Evolutionary conservation across 768 basidiomycete genomes (phyloP), one percentile per base, ranked within the genome.

Genomic region (Paxillus ammoniavirescens): DNA sequence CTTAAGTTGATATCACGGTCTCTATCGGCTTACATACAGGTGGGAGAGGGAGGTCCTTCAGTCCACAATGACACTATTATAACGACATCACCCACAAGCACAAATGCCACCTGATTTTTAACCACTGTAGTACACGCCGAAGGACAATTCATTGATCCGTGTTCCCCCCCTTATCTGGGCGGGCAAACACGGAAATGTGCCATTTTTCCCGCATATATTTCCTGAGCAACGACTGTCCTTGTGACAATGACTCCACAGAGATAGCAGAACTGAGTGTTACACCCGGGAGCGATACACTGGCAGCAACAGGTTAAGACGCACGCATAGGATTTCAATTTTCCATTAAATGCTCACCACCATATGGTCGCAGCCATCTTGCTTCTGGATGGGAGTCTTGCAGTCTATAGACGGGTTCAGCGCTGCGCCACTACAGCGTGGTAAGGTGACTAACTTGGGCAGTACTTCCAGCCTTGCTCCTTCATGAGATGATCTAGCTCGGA

Each of bases 251-350:
- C 21, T 12, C 80, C 81, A 54, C 82, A 82, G 8, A 60, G 44
- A 53, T 82, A 82, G 50, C 81, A 82, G 55, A 82, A 82, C 48
- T 82, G 81, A 53, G 77, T 77, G 56, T 83, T 82, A 53, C 83
- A 84, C 5, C 76, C 80, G 1, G 81, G 81, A 0, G 80, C 66
- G n/a, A 76, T 73, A 54, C 80, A 83, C 82, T 83, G 43, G 28
- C 23, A 51, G 12, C 4, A 45, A 53, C 41, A 45, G 49, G 28
- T 13, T 21, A 26, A 41, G 38, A 7, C 9, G 31, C 41, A 49
- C 35, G 38, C 10, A 13, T 9, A 23, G 23, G 13, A 33, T 23
- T 33, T 15, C 4, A 3, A 21, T 21, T 23, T 23, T 17, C 41
- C 21, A 40, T 31, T 31, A 40, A 35, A 6, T 17, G 68, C 81